Conservation (phyloP, 2,329 filamentous ascomycete species). For the Pleurostoma richardsiae region DNA sequence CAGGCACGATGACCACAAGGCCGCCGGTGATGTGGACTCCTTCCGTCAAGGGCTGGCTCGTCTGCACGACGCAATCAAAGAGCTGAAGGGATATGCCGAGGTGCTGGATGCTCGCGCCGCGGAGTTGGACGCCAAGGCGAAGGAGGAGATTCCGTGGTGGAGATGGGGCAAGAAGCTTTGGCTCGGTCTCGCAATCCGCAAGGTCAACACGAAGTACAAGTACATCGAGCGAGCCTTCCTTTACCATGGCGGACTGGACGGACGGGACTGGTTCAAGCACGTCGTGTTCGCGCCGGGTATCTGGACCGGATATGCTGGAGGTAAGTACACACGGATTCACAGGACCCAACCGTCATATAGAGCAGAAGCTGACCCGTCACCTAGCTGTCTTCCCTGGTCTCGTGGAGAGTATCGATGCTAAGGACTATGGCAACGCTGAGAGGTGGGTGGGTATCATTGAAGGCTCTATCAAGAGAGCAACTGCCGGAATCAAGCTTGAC, state of each 20-base stretch:
- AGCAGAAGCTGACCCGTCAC: slow-evolving; percentile 7
- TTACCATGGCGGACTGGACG: slow-evolving; percentile 70
- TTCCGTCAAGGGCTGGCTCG: slow-evolving; percentile 32
- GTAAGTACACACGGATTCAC: slow-evolving; percentile 31
- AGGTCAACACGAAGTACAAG: slow-evolving; percentile 79
- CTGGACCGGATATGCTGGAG: slow-evolving; percentile 87
- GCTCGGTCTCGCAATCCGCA: slow-evolving; percentile 58
- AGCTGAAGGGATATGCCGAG: slow-evolving; percentile 3
- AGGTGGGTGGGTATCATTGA: slow-evolving; percentile 58
- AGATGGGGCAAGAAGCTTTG: slow-evolving; percentile 63
- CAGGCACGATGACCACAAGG: slow-evolving; percentile 9
- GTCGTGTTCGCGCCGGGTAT: slow-evolving; percentile 87
- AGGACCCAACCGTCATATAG: neutral
- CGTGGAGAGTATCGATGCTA: slow-evolving; percentile 55
- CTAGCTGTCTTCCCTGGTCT: slow-evolving; percentile 58
- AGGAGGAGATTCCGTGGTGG: slow-evolving; percentile 41
- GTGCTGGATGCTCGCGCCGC: slow-evolving; percentile 37
- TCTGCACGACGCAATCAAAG: slow-evolving; percentile 23
- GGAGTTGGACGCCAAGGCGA: slow-evolving; percentile 26
- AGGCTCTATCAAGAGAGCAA: slow-evolving; percentile 28
- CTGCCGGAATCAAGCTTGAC: too few relatives aligned
- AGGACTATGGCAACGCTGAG: slow-evolving; percentile 51
- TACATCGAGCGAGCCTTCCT: slow-evolving; percentile 76
- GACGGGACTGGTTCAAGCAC: slow-evolving; percentile 86
- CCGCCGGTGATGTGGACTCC: slow-evolving; percentile 26